Percentiles rank a stretch among this genome's conserved stretches.
These are phyloP conservation scores for Actinomortierella wolfii DNA, from an alignment of 371 early-diverging fungal species.

Conservation along the genomic window DNA sequence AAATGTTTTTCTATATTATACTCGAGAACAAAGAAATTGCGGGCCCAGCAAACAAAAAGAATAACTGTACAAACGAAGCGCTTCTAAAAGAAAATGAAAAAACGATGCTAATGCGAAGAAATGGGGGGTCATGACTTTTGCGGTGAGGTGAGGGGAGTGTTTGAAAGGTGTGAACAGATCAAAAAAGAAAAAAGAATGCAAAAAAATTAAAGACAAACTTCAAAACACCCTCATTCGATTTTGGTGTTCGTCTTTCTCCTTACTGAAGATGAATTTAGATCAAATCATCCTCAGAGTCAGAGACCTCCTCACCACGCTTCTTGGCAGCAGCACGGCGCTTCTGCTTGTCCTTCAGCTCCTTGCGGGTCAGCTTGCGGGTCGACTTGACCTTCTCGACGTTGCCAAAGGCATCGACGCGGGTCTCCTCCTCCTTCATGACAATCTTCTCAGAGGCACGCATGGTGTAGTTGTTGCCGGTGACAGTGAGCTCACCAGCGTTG, in stretches of 20 bases:
- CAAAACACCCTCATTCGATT: too few relatives aligned
- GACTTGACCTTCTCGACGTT: conserved; percentile 46
- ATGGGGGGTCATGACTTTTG: too few relatives aligned
- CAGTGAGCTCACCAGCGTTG: conserved; percentile 60
- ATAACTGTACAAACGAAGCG: background rate
- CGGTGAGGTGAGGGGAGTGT: background rate
- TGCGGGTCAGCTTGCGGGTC: conserved; percentile 45
- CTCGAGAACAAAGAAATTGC: conserved; percentile 1
- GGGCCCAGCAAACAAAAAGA: background rate
- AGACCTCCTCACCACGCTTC: conserved; percentile 45
- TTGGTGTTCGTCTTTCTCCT: too few relatives aligned
- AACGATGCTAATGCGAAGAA: background rate
- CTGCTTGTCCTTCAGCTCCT: conserved; percentile 44
- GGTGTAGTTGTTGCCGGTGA: conserved; percentile 35
- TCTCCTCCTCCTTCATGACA: conserved; percentile 41
- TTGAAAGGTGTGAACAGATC: conserved; percentile 1
- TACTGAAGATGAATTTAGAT: background rate
- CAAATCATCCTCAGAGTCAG: conserved; percentile 42
- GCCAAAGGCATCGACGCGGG: conserved; percentile 43
- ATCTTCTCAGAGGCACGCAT: conserved; percentile 39
- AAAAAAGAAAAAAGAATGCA: conserved; percentile 2
- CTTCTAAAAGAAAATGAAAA: background rate
- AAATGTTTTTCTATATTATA: background rate
- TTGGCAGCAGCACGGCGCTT: conserved; percentile 44
- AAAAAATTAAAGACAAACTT: background rate